A percentile compares a stretch with the other conserved stretches of the same genome.
Evolutionary conservation across 805 yeast species (phyloP).

Genomic region (Kuraishia cidri): DNA sequence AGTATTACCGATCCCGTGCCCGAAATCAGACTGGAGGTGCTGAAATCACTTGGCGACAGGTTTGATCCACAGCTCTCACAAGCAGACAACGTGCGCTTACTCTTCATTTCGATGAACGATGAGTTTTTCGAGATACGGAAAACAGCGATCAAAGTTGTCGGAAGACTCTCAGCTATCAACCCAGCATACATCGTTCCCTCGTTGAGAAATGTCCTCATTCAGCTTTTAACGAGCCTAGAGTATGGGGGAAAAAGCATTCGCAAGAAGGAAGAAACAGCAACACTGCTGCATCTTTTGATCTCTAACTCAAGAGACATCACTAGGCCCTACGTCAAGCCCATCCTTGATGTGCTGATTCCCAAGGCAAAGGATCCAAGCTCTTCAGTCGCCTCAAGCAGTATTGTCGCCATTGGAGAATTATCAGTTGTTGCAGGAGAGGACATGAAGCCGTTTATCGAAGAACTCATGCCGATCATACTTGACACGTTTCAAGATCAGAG

Average conservation of each 20-base stretch:
- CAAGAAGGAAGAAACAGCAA: conserved; percentile 82
- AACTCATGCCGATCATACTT: conserved; percentile 79
- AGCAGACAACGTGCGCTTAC: conserved; percentile 77
- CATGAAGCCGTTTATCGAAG: conserved; percentile 59
- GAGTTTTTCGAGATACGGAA: conserved; percentile 79
- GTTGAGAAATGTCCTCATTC: conserved; percentile 76
- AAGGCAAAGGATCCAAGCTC: conserved; percentile 65
- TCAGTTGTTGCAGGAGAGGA: conserved; percentile 86
- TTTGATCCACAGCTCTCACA: conserved; percentile 93
- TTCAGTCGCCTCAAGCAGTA: conserved; percentile 79
- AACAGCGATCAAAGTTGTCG: conserved; percentile 70
- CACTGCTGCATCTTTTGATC: conserved; percentile 63
- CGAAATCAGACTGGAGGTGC: conserved; percentile 76
- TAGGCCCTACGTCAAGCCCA: conserved; percentile 84
- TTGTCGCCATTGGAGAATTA: conserved; percentile 82
- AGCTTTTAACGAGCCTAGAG: conserved; percentile 76
- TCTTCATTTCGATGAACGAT: conserved; percentile 87
- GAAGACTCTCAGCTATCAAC: conserved; percentile 75
- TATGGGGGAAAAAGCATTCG: conserved; percentile 64
- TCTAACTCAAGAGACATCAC: conserved; percentile 75
- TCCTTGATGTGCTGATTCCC: conserved; percentile 77
- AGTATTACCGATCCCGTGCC: conserved; percentile 85
- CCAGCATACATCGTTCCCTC: conserved; percentile 97
- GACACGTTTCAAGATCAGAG: conserved; percentile 91
- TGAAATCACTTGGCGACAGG: conserved; percentile 59